A percentile compares a stretch with the other conserved stretches of the same genome.
These are phyloP conservation scores for Geotrichum macrosporum DNA, from an alignment of 1,139 yeast species.

Conservation along the genomic window DNA sequence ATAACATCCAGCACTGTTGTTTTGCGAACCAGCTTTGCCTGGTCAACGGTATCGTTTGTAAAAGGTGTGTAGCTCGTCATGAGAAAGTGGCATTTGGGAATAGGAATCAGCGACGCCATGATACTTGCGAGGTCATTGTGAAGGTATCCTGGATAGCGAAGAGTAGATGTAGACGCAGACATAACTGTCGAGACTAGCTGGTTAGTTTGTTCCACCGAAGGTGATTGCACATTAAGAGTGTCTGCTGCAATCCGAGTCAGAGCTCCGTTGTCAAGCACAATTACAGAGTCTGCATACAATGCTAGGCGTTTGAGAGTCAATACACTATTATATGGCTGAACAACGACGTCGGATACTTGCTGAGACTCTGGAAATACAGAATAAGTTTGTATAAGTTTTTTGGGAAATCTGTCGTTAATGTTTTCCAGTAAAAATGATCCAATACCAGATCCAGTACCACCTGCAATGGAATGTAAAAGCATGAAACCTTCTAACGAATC, in stretches of 20 bases:
- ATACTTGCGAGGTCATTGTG: conserved; percentile 83
- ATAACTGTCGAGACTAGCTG: conserved; percentile 80
- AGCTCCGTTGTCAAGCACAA: conserved; percentile 89
- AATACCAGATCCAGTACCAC: conserved; percentile 96
- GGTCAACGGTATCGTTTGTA: conserved; percentile 56
- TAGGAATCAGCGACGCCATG: conserved; percentile 76
- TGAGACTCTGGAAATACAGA: conserved; percentile 75
- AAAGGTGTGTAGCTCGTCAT: conserved; percentile 88
- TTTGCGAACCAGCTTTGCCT: conserved; percentile 58
- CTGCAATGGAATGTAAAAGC: conserved; percentile 92
- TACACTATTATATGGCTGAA: conserved; percentile 90
- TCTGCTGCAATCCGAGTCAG: conserved; percentile 60
- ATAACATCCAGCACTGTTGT: conserved; percentile 82
- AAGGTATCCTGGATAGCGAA: conserved; percentile 88
- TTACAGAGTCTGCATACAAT: conserved; percentile 77
- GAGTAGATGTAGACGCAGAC: conserved; percentile 79
- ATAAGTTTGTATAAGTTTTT: conserved; percentile 78
- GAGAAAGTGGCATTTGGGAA: conserved; percentile 84
- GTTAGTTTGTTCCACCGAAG: conserved; percentile 69
- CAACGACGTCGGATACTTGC: conserved; percentile 89
- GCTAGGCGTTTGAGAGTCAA: conserved; percentile 76
- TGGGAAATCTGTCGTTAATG: conserved; percentile 74
- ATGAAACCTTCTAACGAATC: conserved; percentile 90
- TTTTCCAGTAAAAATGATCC: conserved; percentile 80
- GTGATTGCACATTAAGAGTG: conserved; percentile 43